Conservation (phyloP, 306 rosid genomes). For the Vigna radiata region DNA sequence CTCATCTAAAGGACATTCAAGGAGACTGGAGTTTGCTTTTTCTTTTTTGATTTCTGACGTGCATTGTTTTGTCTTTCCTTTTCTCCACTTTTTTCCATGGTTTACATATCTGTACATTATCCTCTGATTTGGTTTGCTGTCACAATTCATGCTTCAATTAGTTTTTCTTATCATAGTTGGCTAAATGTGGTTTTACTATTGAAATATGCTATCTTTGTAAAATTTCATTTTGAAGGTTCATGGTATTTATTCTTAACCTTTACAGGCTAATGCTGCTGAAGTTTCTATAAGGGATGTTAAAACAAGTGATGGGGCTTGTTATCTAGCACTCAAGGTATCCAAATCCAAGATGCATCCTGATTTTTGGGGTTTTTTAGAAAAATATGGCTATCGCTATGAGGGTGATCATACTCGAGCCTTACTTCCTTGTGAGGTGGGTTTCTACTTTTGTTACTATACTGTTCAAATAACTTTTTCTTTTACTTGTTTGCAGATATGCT, state of each 20-base stretch:
- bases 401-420: conserved; percentile 68
- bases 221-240: conserved; percentile 23
- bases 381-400: conserved; percentile 81
- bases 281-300: conserved; percentile 74
- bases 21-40: neutral
- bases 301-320: conserved; percentile 72
- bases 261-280: conserved; percentile 68
- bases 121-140: neutral
- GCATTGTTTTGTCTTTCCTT: neutral
- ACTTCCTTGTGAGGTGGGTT: conserved; percentile 92
- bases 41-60: neutral
- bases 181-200: conserved; percentile 12
- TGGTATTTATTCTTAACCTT: conserved; percentile 22
- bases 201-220: neutral
- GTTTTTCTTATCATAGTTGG: conserved; percentile 18
- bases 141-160: conserved; percentile 19
- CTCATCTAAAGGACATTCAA: neutral
- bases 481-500: conserved; percentile 26
- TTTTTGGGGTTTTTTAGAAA: conserved; percentile 75
- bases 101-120: conserved; percentile 3
- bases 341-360: conserved; percentile 52
- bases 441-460: conserved; percentile 37
- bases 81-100: neutral
- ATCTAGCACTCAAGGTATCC: conserved; percentile 64
- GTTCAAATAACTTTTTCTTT: conserved; percentile 9